Base-by-base conservation (phyloP, 305 asterid genomes). In the Ilex paraguariensis region DNA sequence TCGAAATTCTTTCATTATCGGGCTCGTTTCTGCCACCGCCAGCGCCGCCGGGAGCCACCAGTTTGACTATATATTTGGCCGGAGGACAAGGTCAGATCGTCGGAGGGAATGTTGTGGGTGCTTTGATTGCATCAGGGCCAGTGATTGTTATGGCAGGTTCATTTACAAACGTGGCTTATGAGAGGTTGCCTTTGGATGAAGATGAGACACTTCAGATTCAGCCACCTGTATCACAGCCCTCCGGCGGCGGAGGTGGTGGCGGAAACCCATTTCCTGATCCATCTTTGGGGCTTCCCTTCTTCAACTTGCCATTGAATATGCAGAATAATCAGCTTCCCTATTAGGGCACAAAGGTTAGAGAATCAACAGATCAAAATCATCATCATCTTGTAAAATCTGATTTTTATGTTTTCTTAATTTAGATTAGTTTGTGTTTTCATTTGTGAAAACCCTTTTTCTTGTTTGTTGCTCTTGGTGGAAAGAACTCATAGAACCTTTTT, bases 11-110 rank as follows among this genome's bases (percentile, higher is more conserved):
- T 21, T 82, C 87, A 0, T 44, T 82, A 13, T 69, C 84, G 0
- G 87, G 87, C 3, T 79, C 87, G 6, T 82, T 82, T 57, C 66
- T 82, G n/a, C 87, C 84, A 0, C 84, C 82, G 7, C 87, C 87
- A n/a, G 87, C 87, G 39, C 84, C 87, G 46, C 84, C 87, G 13
- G 87, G 82, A 0, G 82, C 87, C 58, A 82, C 87, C 51, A 79
- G 87, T 30, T 59, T 82, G 66, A 79, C 84, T 0, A 67, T 82
- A 33, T 82, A 79, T 49, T 31, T 79, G 12, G 84, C 82, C 7
- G 87, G 81, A n/a, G 87, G 87, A 13, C 84, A 76, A 66, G 87
- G 84, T 54, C 87, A 82, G 73, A 84, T 82, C 30, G 79, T 82
- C 6, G 87, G 84, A 5, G 87, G 87, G 1, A 79, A 72, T 72